Evolutionary conservation across 495 filamentous ascomycete genomes (phyloP).

Genomic region (Geoglossum glabrum): DNA sequence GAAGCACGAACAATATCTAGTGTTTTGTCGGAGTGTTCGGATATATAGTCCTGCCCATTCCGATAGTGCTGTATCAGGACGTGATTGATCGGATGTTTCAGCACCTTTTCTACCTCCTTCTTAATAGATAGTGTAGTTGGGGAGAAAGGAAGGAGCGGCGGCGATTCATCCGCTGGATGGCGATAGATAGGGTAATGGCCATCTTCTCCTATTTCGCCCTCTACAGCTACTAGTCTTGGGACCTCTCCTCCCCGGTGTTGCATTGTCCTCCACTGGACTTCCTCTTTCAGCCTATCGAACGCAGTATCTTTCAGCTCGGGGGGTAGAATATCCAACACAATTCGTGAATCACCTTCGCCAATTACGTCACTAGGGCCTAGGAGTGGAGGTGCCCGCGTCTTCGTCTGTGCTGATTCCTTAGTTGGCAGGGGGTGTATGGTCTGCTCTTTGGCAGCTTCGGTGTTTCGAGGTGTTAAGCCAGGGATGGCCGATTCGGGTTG

Average conservation of each 20-base stretch:
- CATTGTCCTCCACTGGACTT: conserved; percentile 85
- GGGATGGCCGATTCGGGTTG: not conserved
- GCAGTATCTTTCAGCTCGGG: conserved; percentile 14
- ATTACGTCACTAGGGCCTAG: conserved; percentile 26
- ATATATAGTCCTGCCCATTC: conserved; percentile 78
- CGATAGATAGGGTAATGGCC: conserved; percentile 80
- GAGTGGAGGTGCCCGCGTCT: conserved; percentile 13
- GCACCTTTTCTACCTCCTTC: conserved; percentile 37
- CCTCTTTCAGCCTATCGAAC: conserved; percentile 23
- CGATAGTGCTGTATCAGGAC: conserved; percentile 88
- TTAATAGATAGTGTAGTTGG: conserved; percentile 48
- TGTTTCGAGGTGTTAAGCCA: not conserved
- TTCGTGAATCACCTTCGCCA: conserved; percentile 45
- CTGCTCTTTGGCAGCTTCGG: not conserved
- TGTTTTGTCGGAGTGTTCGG: conserved; percentile 93
- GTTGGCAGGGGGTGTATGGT: not conserved
- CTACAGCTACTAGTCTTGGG: conserved; percentile 80
- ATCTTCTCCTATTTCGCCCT: conserved; percentile 48
- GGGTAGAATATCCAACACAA: conserved; percentile 48
- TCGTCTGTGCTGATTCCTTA: conserved; percentile 3
- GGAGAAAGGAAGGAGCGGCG: conserved; percentile 57
- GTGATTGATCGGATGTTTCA: conserved; percentile 71
- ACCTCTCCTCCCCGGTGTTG: conserved; percentile 81
- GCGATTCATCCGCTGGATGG: conserved; percentile 81
- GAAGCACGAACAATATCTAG: conserved; percentile 68